Base-by-base conservation (phyloP, 768 basidiomycete species). In the Gloeopeniophorella convolvens region DNA sequence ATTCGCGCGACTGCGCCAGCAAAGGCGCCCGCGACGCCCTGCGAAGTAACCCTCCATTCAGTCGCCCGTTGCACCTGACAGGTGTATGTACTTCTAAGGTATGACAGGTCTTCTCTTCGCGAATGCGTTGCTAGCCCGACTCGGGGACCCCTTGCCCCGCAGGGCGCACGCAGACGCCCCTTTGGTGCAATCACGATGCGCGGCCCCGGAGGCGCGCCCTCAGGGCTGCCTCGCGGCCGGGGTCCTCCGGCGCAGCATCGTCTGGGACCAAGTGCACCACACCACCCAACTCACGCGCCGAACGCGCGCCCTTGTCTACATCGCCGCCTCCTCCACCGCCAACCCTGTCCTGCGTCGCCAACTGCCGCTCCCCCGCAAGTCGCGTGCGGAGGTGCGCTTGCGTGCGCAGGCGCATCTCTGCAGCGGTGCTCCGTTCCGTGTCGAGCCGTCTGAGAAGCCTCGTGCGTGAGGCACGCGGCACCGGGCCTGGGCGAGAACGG, bases 361-460 rank as follows among this genome's bases (percentile, higher is more conserved):
- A 36, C 11, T 12, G 46, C 12, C 46, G 52, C 42, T 54, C 52
- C 5, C 30, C 46, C 5, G 35, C 52, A 10, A 54, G 42, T 23
- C 52, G 43, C 33, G 45, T 31, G 27, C 39, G 50, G 34, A 49
- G 51, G 4, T 51, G 55, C 51, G 51, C 59, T 52, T 56, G 46
- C 3, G 41, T 27, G 13, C 58, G 57, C 53, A 48, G 52, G 44
- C 48, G 33, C 36, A 33, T 49, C 35, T 50, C 51, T 49, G 52
- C 55, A 15, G 66, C 64, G 24, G 59, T 59, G 35, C 55, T 54
- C 63, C 71, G 75, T 65, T 76, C 77, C 54, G 67, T 63, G 51
- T 69, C 65, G 47, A 80, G 68, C 60, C 67, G 70, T 50, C 59
- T 60, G 46, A 78, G 64, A 49, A 79, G 63, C 59, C 60, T 62